Evolutionary conservation across 495 filamentous ascomycete species (phyloP).

Genomic region (Neurospora sp.): DNA sequence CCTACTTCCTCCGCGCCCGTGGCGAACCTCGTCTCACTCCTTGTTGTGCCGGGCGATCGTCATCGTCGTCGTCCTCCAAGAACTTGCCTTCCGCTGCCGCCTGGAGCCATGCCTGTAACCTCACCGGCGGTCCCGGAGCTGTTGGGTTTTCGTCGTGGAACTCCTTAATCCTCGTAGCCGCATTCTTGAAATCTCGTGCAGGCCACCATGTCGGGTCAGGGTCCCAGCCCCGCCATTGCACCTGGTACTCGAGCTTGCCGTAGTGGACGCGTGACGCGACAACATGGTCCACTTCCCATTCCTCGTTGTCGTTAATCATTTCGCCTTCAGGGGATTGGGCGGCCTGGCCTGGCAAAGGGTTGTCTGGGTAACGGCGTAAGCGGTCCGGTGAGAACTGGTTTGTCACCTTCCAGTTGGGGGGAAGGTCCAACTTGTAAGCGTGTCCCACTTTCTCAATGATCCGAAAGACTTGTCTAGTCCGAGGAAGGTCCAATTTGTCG

Average conservation of each 20-base stretch:
- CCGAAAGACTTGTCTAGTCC: neutral
- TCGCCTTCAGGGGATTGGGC: slow-evolving; percentile 2
- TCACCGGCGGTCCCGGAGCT: neutral
- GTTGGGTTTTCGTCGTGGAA: slow-evolving; percentile 1
- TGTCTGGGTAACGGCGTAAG: neutral
- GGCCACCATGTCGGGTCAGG: slow-evolving; percentile 2
- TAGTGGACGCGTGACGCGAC: neutral
- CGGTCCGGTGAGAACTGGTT: neutral
- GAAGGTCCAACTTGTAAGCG: slow-evolving; percentile 2
- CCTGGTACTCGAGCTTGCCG: slow-evolving; percentile 4
- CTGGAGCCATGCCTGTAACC: neutral
- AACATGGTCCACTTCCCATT: slow-evolving; percentile 3
- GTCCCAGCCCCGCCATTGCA: slow-evolving; percentile 2
- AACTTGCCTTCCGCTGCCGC: neutral
- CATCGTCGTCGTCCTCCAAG: neutral
- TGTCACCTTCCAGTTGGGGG: neutral
- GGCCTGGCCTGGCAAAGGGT: slow-evolving; percentile 5
- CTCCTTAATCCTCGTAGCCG: neutral
- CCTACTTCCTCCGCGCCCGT: too few relatives aligned
- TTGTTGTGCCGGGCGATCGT: neutral
- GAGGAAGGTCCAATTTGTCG: slow-evolving; percentile 5
- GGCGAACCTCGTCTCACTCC: too few relatives aligned
- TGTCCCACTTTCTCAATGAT: neutral
- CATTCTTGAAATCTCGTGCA: neutral
- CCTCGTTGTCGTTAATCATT: neutral